Conservation (phyloP, 2,329 filamentous ascomycete species). For the Hirsutella minnesotensis region DNA sequence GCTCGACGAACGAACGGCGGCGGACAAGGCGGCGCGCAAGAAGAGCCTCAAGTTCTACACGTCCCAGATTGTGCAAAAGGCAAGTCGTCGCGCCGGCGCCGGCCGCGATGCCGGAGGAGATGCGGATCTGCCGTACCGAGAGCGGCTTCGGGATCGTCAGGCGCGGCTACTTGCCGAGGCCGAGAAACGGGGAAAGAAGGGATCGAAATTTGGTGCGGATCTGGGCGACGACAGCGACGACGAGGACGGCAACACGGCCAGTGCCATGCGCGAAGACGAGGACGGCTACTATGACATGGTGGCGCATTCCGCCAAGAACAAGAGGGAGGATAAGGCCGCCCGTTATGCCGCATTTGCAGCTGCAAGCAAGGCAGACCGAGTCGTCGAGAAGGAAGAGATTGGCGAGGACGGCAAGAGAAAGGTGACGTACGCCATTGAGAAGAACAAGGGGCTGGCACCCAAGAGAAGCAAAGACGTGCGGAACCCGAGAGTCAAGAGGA, state of each 20-base stretch:
- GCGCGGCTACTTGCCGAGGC: conserved; percentile 81
- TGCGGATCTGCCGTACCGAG: conserved; percentile 74
- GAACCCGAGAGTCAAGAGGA: conserved; percentile 96
- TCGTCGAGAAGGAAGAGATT: conserved; percentile 55
- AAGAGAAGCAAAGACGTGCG: conserved; percentile 86
- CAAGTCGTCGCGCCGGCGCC: conserved; percentile 67
- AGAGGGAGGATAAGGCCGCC: conserved; percentile 60
- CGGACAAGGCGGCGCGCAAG: conserved; percentile 80
- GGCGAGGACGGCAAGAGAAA: conserved; percentile 81
- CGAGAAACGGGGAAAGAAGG: conserved; percentile 64
- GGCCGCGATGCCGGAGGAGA: conserved; percentile 69
- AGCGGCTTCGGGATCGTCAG: conserved; percentile 76
- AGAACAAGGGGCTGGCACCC: conserved; percentile 92
- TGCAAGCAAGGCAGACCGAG: conserved; percentile 51
- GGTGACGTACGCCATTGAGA: conserved; percentile 87
- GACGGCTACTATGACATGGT: conserved; percentile 89
- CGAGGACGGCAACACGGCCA: conserved; percentile 45
- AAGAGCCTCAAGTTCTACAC: conserved; percentile 96
- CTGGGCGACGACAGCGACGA: conserved; percentile 59
- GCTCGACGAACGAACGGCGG: conserved; percentile 65
- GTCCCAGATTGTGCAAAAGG: conserved; percentile 90
- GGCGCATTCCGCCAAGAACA: conserved; percentile 54
- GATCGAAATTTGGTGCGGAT: conserved; percentile 49
- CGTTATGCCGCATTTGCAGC: conserved; percentile 41
- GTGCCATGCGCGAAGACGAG: conserved; percentile 43